These are phyloP conservation scores for Cryphonectria nitschkei DNA, from an alignment of 2,329 filamentous ascomycete genomes.

Conservation along the genomic window DNA sequence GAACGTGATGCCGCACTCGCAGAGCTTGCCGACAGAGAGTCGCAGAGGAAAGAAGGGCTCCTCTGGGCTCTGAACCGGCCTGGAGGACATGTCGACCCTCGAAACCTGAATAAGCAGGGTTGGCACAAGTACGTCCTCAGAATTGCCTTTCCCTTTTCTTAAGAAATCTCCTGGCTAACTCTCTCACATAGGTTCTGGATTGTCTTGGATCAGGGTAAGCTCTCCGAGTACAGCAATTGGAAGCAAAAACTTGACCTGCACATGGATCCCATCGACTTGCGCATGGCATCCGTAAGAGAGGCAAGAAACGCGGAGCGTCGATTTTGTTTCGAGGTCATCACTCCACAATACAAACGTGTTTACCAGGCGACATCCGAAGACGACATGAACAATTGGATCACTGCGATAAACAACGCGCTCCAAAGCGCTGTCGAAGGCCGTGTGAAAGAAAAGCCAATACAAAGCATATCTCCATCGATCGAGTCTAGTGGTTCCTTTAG, in stretches of 20 bases:
- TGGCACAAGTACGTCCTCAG: constrained; percentile 86
- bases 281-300: constrained; percentile 95
- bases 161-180: constrained; percentile 28
- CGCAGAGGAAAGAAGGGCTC: constrained; percentile 88
- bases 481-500: constrained; percentile 59
- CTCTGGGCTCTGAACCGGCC: constrained; percentile 93
- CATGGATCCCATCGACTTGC: constrained; percentile 96
- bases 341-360: constrained; percentile 91
- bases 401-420: constrained; percentile 93
- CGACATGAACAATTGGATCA: constrained; percentile 97
- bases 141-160: not conserved
- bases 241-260: constrained; percentile 96
- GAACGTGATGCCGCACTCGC: constrained; percentile 70
- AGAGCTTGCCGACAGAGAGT: constrained; percentile 55
- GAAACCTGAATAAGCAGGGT: constrained; percentile 92
- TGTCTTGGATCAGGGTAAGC: constrained; percentile 91
- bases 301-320: constrained; percentile 91
- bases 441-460: constrained; percentile 56
- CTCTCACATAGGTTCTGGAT: constrained; percentile 81
- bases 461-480: constrained; percentile 46
- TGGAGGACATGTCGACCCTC: constrained; percentile 92
- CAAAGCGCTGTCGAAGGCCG: constrained; percentile 93
- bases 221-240: constrained; percentile 99
- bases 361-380: constrained; percentile 98
- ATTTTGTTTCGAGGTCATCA: constrained; percentile 98